A percentile compares a stretch with the other conserved stretches of the same genome.
Conservation (phyloP, 306 rosid genomes). For the Vigna nakashimae region DNA sequence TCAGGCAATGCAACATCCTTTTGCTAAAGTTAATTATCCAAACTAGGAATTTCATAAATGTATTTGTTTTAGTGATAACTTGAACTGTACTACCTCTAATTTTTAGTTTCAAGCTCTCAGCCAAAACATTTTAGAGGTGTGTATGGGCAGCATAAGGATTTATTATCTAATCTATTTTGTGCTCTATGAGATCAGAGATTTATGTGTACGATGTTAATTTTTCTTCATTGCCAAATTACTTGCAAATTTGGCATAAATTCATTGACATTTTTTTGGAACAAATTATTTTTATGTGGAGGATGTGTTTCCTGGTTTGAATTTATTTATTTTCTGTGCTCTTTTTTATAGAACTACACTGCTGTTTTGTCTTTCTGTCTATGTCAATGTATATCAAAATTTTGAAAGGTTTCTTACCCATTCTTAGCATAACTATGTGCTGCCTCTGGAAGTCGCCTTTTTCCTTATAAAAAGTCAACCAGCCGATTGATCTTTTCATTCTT, state of each 20-base stretch:
- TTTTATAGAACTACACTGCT: neutral
- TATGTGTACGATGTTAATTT: neutral
- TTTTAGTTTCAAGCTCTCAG: neutral
- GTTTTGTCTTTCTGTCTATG: neutral
- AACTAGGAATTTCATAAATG: constrained; percentile 6
- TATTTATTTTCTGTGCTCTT: neutral
- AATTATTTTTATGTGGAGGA: neutral
- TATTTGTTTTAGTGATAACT: neutral
- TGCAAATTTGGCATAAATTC: neutral
- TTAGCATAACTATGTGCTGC: neutral
- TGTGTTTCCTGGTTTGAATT: neutral
- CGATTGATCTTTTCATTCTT: neutral
- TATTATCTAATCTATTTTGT: neutral
- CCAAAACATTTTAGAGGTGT: neutral
- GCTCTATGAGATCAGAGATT: neutral
- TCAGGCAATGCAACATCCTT: neutral
- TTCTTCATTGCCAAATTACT: neutral
- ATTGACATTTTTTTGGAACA: neutral
- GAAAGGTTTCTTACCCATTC: neutral
- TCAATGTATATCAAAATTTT: neutral
- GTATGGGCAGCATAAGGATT: neutral
- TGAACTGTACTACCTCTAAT: neutral
- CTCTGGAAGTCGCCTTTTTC: constrained; percentile 2
- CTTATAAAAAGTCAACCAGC: neutral
- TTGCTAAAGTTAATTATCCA: constrained; percentile 4